Evolutionary conservation across 164 flowering plant species (phyloP), one percentile per base, ranked within the genome.

Genomic region (Cinnamomum chago): DNA sequence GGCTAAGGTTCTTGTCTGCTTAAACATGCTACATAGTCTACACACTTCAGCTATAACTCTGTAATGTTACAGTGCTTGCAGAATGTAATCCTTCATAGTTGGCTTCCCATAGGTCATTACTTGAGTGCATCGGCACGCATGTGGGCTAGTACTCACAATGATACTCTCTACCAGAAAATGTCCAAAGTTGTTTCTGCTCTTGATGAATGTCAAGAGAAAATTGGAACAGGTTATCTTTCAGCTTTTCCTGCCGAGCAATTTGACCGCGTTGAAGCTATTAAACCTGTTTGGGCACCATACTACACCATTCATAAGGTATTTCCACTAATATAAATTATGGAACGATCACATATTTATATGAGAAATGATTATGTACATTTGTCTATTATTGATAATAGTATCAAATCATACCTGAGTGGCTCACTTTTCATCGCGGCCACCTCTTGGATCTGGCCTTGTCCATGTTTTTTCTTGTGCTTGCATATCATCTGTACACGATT

Each of bases 241-340:
- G 98, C 97, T 64, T 94, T 94, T 65, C 92, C 97, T 3, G 70
- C 90, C 40, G 96, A 92, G 77, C 30, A 33, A 0, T 94, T 94
- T 73, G 98, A 94, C 55, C 87, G 89, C 7, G 79, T 91, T 79
- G 98, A 94, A 84, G 92, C 98, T 69, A 58, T 92, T 28, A 62
- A 85, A 76, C 84, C 86, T 28, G 93, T 94, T 0, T 91, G 96
- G 98, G 98, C 98, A 72, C 97, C 98, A 22, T 92, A 92, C 72
- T 94, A 92, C 81, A 92, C 98, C 58, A 92, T 94, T 73, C 98
- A 94, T 88, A 94, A 94, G 96, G 97, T 94, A 81, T 14, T 73
- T 75, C 78, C 55, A 14, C 0, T 55, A 55, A 55, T 55, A 55
- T 1, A 55, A 55, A 55, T 55, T 5, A 55, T 40, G n/a, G 60